phyloP scores from a whole-genome alignment of 2,329 filamentous ascomycete genomes.

The Drechmeria coniospora region DNA sequence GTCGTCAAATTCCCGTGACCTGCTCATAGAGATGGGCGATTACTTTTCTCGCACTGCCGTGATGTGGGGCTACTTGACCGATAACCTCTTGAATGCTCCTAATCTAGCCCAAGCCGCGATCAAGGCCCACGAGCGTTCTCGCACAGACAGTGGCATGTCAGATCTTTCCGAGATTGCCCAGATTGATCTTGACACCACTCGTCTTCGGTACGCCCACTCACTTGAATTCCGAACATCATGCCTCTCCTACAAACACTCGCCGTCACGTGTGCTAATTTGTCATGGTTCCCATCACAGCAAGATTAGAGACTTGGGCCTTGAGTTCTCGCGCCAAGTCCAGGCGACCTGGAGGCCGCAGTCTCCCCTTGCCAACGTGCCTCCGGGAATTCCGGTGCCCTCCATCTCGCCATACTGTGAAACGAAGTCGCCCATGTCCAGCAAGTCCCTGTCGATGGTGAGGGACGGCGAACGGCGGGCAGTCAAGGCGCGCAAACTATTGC shows the following conservation, averaged over 20 bases:
- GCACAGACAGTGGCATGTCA: conserved; percentile 10
- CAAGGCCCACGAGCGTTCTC: conserved; percentile 14
- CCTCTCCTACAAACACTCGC: too few relatives aligned
- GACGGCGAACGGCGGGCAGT: conserved; percentile 9
- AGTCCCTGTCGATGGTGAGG: conserved; percentile 5
- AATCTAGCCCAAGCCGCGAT: conserved; percentile 15
- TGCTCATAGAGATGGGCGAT: conserved; percentile 20
- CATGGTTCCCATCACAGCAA: conserved; percentile 11
- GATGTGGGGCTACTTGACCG: conserved; percentile 18
- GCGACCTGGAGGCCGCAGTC: conserved; percentile 13
- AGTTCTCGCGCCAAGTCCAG: conserved; percentile 19
- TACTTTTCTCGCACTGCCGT: conserved; percentile 19
- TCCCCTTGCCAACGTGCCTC: conserved; percentile 5
- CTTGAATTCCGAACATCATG: too few relatives aligned
- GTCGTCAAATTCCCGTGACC: conserved; percentile 9
- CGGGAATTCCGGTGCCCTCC: conserved; percentile 7
- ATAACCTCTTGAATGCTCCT: conserved; percentile 16
- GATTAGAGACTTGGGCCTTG: conserved; percentile 17
- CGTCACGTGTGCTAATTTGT: not conserved
- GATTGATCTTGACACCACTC: conserved; percentile 17
- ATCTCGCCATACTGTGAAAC: conserved; percentile 10
- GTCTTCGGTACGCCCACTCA: conserved; percentile 15
- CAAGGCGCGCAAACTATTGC: conserved; percentile 9
- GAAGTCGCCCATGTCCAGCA: conserved; percentile 5
- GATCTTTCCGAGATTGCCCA: conserved; percentile 14